Conservation (phyloP, 257 asterid species). For the Anisodus acutangulus region DNA sequence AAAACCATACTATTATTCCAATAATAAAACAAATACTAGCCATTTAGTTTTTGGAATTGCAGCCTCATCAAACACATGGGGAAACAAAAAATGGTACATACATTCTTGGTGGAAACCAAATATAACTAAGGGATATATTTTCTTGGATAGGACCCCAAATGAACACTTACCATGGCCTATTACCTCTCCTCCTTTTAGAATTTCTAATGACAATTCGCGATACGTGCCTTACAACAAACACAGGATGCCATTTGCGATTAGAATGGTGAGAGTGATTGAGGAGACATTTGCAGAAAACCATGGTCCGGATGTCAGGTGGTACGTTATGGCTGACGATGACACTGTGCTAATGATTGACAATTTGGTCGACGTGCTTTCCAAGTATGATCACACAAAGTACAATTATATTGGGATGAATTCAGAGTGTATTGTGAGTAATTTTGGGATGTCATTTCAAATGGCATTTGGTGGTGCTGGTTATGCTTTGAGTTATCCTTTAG, state of each 20-base stretch:
- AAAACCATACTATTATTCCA: not conserved
- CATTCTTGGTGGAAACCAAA: conserved; percentile 50
- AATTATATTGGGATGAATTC: conserved; percentile 59
- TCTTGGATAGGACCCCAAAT: conserved; percentile 35
- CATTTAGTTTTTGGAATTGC: conserved; percentile 44
- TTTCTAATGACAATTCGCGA: conserved; percentile 35
- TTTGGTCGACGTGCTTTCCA: conserved; percentile 42
- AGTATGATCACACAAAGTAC: conserved; percentile 55
- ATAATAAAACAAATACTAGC: conserved; percentile 24
- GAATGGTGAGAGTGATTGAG: conserved; percentile 34
- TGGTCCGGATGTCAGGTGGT: conserved; percentile 43
- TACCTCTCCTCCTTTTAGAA: conserved; percentile 36
- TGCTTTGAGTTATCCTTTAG: conserved; percentile 63
- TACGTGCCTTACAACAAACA: conserved; percentile 32
- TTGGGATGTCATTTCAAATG: conserved; percentile 49
- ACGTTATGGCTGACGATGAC: conserved; percentile 57
- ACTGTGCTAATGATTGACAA: conserved; percentile 52
- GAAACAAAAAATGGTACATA: conserved; percentile 30
- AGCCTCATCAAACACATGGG: conserved; percentile 41
- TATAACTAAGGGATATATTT: conserved; percentile 39
- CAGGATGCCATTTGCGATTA: conserved; percentile 28
- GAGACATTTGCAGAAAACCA: conserved; percentile 34
- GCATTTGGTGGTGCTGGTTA: conserved; percentile 50
- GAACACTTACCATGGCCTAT: conserved; percentile 41
- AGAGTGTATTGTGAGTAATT: conserved; percentile 48